Evolutionary conservation across 495 filamentous ascomycete species (phyloP).

Genomic region (Lasiosphaeris hirsuta): DNA sequence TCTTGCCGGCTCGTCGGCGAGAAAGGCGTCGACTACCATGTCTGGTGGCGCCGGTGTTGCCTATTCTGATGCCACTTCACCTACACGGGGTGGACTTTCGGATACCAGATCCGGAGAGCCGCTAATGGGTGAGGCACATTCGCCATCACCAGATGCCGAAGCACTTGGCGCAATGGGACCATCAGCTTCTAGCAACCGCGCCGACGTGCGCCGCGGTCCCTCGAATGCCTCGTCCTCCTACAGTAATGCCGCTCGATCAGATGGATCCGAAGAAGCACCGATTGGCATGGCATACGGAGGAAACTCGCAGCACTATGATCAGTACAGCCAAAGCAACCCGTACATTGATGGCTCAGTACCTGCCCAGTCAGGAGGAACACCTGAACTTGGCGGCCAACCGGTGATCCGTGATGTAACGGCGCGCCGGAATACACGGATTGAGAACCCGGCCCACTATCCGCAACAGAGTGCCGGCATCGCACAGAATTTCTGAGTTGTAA

Average conservation of each 20-base stretch:
- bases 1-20: slow-evolving; percentile 61
- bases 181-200: slow-evolving; percentile 58
- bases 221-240: slow-evolving; percentile 97
- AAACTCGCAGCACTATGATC: slow-evolving; percentile 45
- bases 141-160: slow-evolving; percentile 66
- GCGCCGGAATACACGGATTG: slow-evolving; percentile 87
- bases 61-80: slow-evolving; percentile 74
- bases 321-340: slow-evolving; percentile 49
- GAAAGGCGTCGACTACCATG: slow-evolving; percentile 84
- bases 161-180: slow-evolving; percentile 71
- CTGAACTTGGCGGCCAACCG: slow-evolving; percentile 55
- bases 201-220: slow-evolving; percentile 78
- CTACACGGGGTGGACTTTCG: slow-evolving; percentile 64
- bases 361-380: slow-evolving; percentile 18
- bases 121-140: slow-evolving; percentile 51
- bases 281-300: slow-evolving; percentile 45
- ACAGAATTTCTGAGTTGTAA: slow-evolving; percentile 77
- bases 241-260: slow-evolving; percentile 76
- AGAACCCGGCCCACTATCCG: slow-evolving; percentile 80
- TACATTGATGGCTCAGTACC: slow-evolving; percentile 39
- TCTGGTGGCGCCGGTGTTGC: slow-evolving; percentile 64
- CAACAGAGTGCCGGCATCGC: slow-evolving; percentile 94
- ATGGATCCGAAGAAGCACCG: slow-evolving; percentile 72
- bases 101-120: slow-evolving; percentile 73
- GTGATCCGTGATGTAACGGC: slow-evolving; percentile 94